Conservation (phyloP, 345 rosid genomes). For the Abelmoschus esculentus region DNA sequence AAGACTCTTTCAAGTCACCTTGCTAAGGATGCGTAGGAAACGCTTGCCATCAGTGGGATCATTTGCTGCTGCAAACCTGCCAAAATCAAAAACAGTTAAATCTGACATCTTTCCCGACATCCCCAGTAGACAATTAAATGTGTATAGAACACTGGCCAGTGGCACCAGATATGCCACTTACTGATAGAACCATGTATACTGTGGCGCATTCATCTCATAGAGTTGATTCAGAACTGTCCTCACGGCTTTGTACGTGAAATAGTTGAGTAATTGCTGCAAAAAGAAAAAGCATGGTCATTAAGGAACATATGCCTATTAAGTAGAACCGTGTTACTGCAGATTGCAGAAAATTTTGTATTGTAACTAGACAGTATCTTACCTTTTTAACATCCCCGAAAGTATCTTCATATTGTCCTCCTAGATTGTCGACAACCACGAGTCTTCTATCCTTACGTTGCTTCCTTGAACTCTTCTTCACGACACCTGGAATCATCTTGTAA, state of each 20-base stretch:
- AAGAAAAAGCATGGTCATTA: neutral
- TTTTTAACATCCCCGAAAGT: conserved; percentile 69
- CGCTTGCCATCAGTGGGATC: conserved; percentile 83
- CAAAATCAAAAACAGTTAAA: neutral
- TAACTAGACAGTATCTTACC: conserved; percentile 28
- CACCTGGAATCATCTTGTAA: conserved; percentile 26
- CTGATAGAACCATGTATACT: conserved; percentile 80
- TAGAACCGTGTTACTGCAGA: neutral
- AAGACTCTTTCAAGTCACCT: conserved; percentile 35
- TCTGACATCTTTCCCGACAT: too few species aligned
- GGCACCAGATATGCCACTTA: conserved; percentile 34
- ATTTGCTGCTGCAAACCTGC: conserved; percentile 55
- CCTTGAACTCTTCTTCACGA: conserved; percentile 21
- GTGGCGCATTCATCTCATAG: conserved; percentile 90
- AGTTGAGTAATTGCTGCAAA: conserved; percentile 17
- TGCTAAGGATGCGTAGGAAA: conserved; percentile 60
- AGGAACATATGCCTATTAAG: too few species aligned
- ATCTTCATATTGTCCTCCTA: conserved; percentile 87
- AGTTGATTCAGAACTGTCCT: conserved; percentile 89
- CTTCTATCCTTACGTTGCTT: conserved; percentile 39
- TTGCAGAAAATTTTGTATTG: too few species aligned
- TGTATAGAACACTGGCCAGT: too few species aligned
- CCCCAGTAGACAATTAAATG: too few species aligned
- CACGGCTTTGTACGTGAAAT: conserved; percentile 89
- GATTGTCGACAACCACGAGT: conserved; percentile 38